phyloP scores from a whole-genome alignment of 2,329 filamentous ascomycete genomes.

The Botryotinia globosa region DNA sequence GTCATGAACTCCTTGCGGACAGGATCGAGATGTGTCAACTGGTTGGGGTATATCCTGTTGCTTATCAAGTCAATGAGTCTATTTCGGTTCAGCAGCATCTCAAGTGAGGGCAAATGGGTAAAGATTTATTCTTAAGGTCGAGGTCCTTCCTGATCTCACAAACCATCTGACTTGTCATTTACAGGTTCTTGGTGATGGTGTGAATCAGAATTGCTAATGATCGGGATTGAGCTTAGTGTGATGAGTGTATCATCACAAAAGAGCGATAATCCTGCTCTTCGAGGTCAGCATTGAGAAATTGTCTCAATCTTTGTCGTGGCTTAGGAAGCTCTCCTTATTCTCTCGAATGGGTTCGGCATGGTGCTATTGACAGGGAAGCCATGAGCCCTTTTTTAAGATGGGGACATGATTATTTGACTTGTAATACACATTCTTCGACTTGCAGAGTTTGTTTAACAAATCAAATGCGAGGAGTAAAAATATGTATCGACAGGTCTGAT shows the following conservation, averaged over 20 bases:
- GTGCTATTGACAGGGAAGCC: background rate
- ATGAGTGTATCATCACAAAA: background rate
- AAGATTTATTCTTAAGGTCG: background rate
- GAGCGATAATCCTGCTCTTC: background rate
- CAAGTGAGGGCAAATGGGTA: background rate
- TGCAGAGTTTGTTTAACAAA: background rate
- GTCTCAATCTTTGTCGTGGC: background rate
- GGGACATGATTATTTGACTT: background rate
- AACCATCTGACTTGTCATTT: fast-evolving
- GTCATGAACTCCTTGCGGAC: background rate
- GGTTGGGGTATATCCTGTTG: background rate
- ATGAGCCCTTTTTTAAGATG: background rate
- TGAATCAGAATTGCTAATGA: background rate
- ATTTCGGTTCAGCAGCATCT: background rate
- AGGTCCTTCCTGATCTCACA: background rate
- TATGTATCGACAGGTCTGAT: background rate
- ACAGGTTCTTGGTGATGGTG: background rate
- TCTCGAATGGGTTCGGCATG: background rate
- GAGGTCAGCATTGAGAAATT: background rate
- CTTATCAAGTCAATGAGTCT: background rate
- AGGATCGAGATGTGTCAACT: background rate
- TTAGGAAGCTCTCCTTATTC: background rate
- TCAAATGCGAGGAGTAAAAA: background rate
- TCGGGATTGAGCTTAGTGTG: background rate
- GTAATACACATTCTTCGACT: background rate